Conservation (phyloP, 768 basidiomycete species). For the Mycena haematopus region DNA sequence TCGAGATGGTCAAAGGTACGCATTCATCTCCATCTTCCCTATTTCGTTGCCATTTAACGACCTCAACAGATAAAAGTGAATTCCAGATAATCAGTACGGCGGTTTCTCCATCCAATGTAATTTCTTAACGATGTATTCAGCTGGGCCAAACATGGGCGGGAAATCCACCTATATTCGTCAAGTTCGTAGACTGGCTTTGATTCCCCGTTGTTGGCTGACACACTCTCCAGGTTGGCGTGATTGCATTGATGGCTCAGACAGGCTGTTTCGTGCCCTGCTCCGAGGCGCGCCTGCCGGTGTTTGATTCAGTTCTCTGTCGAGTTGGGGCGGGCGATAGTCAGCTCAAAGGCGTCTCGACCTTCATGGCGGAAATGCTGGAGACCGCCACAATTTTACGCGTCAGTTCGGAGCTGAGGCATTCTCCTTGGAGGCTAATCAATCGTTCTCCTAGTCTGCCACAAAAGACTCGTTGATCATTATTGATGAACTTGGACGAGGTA, state of each 20-base stretch:
- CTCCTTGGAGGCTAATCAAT: not conserved
- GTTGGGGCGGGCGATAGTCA: constrained; percentile 99
- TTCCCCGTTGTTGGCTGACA: constrained; percentile 8
- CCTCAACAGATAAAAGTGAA: constrained; percentile 72
- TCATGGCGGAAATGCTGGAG: constrained; percentile 99
- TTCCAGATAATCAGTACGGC: constrained; percentile 91
- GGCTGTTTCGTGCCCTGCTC: constrained; percentile 96
- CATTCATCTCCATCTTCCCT: constrained; percentile 8
- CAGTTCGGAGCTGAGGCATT: constrained; percentile 29
- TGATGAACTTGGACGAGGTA: constrained; percentile 93
- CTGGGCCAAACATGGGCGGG: constrained; percentile 99
- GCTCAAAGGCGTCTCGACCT: constrained; percentile 96
- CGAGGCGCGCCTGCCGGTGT: constrained; percentile 86
- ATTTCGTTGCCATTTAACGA: constrained; percentile 3
- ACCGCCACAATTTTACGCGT: constrained; percentile 94
- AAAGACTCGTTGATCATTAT: constrained; percentile 95
- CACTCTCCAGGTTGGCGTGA: constrained; percentile 75
- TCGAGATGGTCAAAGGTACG: constrained; percentile 89
- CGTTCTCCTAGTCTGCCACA: constrained; percentile 74
- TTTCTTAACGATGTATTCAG: constrained; percentile 45
- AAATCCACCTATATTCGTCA: constrained; percentile 98
- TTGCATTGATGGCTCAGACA: constrained; percentile 93
- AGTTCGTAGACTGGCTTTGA: constrained; percentile 42
- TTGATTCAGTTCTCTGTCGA: constrained; percentile 93
- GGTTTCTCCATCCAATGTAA: not conserved